phyloP scores from a whole-genome alignment of 306 rosid species.

The Prunus dulcis region DNA sequence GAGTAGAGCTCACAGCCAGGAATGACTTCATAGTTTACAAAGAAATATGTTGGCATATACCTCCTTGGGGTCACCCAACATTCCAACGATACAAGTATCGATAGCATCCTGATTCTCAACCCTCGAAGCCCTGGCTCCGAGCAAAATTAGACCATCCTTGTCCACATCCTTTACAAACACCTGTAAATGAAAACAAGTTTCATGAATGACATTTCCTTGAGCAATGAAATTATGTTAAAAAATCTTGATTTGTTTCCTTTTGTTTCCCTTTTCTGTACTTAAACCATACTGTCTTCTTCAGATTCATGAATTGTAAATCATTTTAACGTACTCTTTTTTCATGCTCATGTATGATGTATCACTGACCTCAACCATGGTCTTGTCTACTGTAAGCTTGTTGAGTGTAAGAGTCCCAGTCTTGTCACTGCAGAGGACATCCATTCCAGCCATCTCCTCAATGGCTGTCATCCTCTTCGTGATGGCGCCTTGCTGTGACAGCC shows the following conservation, averaged over 20 bases:
- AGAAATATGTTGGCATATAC: slow-evolving; percentile 18
- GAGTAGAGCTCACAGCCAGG: no score
- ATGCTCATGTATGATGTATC: neutral
- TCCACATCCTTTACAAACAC: slow-evolving; percentile 58
- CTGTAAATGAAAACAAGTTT: slow-evolving; percentile 26
- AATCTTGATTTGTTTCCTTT: neutral
- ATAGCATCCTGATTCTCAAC: slow-evolving; percentile 93
- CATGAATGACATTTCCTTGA: neutral
- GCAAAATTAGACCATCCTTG: slow-evolving; percentile 51
- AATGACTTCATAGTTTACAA: no score
- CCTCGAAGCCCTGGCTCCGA: slow-evolving; percentile 87
- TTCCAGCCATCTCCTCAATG: slow-evolving; percentile 94
- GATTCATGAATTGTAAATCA: neutral
- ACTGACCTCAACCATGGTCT: slow-evolving; percentile 64
- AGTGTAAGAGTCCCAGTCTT: slow-evolving; percentile 90
- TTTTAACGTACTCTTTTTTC: neutral
- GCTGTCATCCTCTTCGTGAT: slow-evolving; percentile 98
- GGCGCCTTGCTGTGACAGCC: slow-evolving; percentile 81
- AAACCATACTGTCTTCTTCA: neutral
- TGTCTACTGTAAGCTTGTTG: slow-evolving; percentile 86
- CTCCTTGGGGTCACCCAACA: slow-evolving; percentile 95
- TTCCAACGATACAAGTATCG: slow-evolving; percentile 91
- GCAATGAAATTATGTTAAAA: neutral
- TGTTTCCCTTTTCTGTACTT: neutral
- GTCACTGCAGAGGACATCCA: slow-evolving; percentile 93